phyloP scores from a whole-genome alignment of 2,329 filamentous ascomycete genomes.

The Exophiala sideris region DNA sequence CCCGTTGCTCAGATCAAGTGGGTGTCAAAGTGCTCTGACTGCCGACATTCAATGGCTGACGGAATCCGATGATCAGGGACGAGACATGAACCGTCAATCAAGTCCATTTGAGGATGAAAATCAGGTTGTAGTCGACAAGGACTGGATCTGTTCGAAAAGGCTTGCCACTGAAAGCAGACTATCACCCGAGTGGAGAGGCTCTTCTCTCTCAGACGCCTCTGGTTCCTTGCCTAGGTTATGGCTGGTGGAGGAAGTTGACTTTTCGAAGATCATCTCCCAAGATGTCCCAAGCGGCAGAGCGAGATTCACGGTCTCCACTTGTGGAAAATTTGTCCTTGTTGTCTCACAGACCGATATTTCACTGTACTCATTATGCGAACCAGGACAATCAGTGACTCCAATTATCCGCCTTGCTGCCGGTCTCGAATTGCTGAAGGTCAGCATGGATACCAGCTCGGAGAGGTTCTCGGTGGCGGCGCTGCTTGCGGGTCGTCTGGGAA shows the following conservation, averaged over 20 bases:
- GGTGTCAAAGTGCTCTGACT: constrained; percentile 36
- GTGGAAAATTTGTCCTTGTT: constrained; percentile 57
- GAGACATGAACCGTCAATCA: neutral
- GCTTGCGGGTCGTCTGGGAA: constrained; percentile 57
- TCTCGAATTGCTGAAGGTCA: constrained; percentile 55
- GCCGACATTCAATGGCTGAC: constrained; percentile 39
- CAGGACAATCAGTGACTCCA: constrained; percentile 38
- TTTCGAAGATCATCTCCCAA: constrained; percentile 24
- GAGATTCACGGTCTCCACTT: constrained; percentile 55
- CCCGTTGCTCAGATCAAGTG: constrained; percentile 56
- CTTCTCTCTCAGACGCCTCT: constrained; percentile 32
- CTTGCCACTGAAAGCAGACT: constrained; percentile 52
- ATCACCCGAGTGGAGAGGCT: constrained; percentile 40
- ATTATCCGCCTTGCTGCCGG: constrained; percentile 57
- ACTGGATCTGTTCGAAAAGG: constrained; percentile 45
- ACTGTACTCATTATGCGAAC: constrained; percentile 49
- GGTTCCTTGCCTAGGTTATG: constrained; percentile 21
- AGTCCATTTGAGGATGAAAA: neutral
- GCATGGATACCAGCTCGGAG: constrained; percentile 60
- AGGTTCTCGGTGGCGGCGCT: constrained; percentile 57
- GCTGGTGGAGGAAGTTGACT: constrained; percentile 19
- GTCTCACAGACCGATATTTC: constrained; percentile 54
- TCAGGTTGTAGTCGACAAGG: constrained; percentile 14
- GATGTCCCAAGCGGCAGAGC: constrained; percentile 10
- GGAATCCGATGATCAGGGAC: constrained; percentile 30